Percentiles rank a stretch among this genome's conserved stretches.
These are phyloP conservation scores for Tubosaeta sp. DNA, from an alignment of 768 basidiomycete genomes.

Conservation along the genomic window DNA sequence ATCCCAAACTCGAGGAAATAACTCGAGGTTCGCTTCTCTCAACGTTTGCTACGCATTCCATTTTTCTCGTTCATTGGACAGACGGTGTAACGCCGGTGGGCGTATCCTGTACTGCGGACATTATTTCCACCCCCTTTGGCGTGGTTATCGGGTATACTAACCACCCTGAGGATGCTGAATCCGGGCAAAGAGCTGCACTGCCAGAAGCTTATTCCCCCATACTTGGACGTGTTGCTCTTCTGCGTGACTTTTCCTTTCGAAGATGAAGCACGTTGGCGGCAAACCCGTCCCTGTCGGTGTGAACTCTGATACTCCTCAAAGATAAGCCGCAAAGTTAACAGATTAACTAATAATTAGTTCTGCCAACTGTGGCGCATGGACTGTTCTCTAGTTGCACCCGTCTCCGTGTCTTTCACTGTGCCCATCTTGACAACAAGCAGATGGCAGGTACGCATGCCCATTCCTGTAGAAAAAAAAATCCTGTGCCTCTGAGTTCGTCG, in stretches of 20 bases:
- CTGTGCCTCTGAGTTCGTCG: background rate
- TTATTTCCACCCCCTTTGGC: background rate
- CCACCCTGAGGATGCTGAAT: background rate
- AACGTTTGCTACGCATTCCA: background rate
- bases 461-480: background rate
- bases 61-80: background rate
- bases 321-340: background rate
- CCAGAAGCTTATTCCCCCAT: constrained; percentile 4
- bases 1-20: background rate
- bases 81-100: background rate
- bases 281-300: background rate
- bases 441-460: background rate
- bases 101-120: background rate
- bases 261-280: background rate
- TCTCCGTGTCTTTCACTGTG: background rate
- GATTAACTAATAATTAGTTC: background rate
- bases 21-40: background rate
- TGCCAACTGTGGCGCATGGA: background rate
- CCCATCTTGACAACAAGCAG: background rate
- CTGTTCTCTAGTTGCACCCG: background rate
- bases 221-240: background rate
- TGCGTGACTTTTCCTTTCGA: background rate
- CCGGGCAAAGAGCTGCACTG: background rate
- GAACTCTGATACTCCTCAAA: background rate
- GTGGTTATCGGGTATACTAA: background rate